Evolutionary conservation across 1,284 basidiomycete genomes (phyloP), one percentile per base, ranked within the genome.

Genomic region (Anthracocystis walkeri): DNA sequence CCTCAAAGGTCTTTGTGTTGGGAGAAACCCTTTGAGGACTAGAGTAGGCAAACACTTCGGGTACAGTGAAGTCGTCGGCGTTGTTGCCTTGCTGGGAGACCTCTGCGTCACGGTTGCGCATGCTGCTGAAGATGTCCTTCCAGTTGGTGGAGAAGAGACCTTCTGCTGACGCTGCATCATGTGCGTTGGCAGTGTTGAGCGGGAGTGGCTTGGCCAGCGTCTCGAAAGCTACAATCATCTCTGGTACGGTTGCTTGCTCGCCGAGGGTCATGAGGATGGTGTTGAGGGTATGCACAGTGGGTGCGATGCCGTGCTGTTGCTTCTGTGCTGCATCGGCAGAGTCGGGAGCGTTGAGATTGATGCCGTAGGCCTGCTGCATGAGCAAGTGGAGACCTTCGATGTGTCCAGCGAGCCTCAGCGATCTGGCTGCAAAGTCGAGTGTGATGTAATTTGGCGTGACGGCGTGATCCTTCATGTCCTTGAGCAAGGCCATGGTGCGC

Each of bases 191-290:
- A 10, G 33, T 18, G 31, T 56, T 50, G 20, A 40, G 14, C 16
- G 72, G 77, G 11, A 83, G 62, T 11, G 81, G 77, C 58, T 75
- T 71, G 31, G 70, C 66, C 7, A 85, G 53, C 2, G 71, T 77
- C 68, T 85, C 83, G 70, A 76, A 85, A 8, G 82, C 77, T 18
- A 73, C 57, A 4, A 82, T 55, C 83, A 85, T 85, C 52, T 83
- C 73, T 2, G 76, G 67, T n/a, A 80, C 79, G 3, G 58, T 75
- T 18, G 71, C 75, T 48, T 82, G 79, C 54, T 84, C 82, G n/a
- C 82, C 83, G 23, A 85, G 77, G 21, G 82, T 79, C 80, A 81
- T 78, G 25, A 85, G 67, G 51, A 79, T 66, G 23, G 80, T 83
- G 61, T 84, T 82, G 58, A 85, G 78, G 12, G 80, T 81, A 55